phyloP scores from a whole-genome alignment of 1,284 basidiomycete species.

The Ustilago xerochloae region DNA sequence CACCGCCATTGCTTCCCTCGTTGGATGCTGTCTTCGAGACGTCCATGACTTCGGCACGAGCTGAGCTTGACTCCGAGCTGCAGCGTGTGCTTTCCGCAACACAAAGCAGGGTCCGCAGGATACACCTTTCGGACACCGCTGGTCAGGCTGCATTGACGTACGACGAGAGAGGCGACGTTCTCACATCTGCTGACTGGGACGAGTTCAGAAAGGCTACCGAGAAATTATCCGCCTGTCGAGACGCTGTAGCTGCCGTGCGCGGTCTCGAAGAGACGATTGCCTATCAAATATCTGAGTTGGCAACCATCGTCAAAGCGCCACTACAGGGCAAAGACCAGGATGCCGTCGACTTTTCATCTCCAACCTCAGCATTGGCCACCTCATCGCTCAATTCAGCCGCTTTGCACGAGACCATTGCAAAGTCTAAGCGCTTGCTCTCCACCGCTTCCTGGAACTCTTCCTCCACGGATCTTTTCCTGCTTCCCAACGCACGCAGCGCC shows the following conservation, averaged over 20 bases:
- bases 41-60: not conserved
- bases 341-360: conserved; percentile 18
- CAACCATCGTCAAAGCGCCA: conserved; percentile 7
- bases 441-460: conserved; percentile 16
- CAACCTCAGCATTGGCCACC: conserved; percentile 15
- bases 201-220: conserved; percentile 37
- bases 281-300: conserved; percentile 35
- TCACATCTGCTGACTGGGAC: conserved; percentile 35
- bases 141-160: conserved; percentile 22
- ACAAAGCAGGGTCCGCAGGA: conserved; percentile 20
- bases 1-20: conserved; percentile 19
- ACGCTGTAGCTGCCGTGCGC: conserved; percentile 16
- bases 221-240: conserved; percentile 27
- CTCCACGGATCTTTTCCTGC: conserved; percentile 67
- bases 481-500: conserved; percentile 74
- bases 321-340: not conserved
- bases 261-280: conserved; percentile 31
- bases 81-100: conserved; percentile 4
- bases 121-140: conserved; percentile 15
- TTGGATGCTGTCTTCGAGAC: conserved; percentile 22
- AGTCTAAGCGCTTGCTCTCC: conserved; percentile 23
- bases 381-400: conserved; percentile 31
- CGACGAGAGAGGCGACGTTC: conserved; percentile 37
- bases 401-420: conserved; percentile 22
- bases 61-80: conserved; percentile 5